Evolutionary conservation across 306 rosid genomes (phyloP), one percentile per base, ranked within the genome.

Genomic region (Clitoria ternatea): DNA sequence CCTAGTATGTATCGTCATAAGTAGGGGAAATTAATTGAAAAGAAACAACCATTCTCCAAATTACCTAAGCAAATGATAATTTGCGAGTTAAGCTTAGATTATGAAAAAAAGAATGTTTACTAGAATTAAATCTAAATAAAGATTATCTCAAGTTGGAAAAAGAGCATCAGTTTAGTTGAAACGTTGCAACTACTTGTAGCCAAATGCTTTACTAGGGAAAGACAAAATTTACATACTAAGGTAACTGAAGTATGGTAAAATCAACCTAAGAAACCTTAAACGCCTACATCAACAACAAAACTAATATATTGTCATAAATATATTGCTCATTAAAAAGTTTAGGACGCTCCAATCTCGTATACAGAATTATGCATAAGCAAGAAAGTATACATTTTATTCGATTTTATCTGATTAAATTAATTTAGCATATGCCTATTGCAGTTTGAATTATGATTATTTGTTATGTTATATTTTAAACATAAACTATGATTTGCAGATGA

Each of bases 191-290:
- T n/a, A n/a, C n/a, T n/a, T n/a, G n/a, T n/a, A n/a, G n/a, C n/a
- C n/a, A 66, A 65, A 78, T 56, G 48, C 48, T 66, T 10, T 57
- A 67, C 64, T 30, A 73, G 73, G 80, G 80, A 73, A 83, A 77
- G 84, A 77, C 84, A 82, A 61, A 89, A 86, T 82, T 84, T 85
- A 84, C 81, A 80, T 50, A 85, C 82, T 61, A 72, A 62, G 17
- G 81, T 65, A 59, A 60, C 23, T 66, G 19, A 65, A 65, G 80
- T 53, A 27, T 45, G 66, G 52, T 61, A 24, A n/a, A 52, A 39
- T n/a, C 73, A 62, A 68, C 77, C 80, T 64, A 62, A 79, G 71
- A 72, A 75, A 70, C 73, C 74, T 78, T 61, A 72, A 69, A 39
- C 54, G 11, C 78, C 79, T 71, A 68, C 71, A 48, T 59, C 70